phyloP scores from a whole-genome alignment of 352 stramenopile species.

The Globisporangium orthogonon region DNA sequence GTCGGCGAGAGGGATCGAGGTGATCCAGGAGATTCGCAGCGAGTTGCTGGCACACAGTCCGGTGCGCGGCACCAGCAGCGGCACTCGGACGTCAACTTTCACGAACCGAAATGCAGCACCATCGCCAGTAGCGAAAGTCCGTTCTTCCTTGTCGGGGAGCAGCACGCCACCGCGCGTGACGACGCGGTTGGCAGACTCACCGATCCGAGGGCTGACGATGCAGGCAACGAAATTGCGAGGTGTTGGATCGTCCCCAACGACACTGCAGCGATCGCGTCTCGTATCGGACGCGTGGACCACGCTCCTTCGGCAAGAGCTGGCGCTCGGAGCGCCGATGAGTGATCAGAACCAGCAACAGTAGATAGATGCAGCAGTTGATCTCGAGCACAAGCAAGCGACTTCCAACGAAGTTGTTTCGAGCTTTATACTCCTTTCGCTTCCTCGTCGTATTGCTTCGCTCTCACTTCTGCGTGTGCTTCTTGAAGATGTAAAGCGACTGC shows the following conservation, averaged over 20 bases:
- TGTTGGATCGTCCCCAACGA: not conserved
- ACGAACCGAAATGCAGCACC: not conserved
- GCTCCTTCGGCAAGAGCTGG: not conserved
- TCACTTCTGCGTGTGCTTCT: slow-evolving; percentile 1
- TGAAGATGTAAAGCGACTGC: slow-evolving; percentile 36
- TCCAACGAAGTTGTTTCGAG: not conserved
- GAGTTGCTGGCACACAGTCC: not conserved
- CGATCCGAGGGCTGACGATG: not conserved
- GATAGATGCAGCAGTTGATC: not conserved
- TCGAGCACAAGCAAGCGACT: not conserved
- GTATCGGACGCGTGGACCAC: not conserved
- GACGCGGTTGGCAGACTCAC: not conserved
- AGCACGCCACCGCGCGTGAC: not conserved
- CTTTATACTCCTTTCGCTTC: not conserved
- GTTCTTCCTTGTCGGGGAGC: not conserved
- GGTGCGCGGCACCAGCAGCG: not conserved
- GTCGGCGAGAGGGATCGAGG: not conserved
- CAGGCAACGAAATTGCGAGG: not conserved
- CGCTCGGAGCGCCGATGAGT: not conserved
- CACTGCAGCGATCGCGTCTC: not conserved
- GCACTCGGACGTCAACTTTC: not conserved
- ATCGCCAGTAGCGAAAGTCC: not conserved
- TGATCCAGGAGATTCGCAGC: not conserved
- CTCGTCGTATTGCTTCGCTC: not conserved
- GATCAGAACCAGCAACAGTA: not conserved